phyloP scores from a whole-genome alignment of 192 early-diverging fungal species.

The Gigaspora rosea region DNA sequence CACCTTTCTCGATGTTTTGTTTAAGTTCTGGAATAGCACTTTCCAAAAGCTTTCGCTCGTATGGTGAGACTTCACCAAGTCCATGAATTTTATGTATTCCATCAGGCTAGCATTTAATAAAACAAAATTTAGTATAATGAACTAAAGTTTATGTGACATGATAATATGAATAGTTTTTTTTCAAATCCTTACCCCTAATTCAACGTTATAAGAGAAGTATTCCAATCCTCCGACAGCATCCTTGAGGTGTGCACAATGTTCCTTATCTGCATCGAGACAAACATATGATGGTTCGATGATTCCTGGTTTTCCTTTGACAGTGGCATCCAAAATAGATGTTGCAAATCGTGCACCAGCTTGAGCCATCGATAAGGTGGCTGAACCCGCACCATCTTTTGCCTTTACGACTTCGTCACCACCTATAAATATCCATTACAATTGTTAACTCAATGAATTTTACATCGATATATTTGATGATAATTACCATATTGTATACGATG shows the following conservation, averaged over 20 bases:
- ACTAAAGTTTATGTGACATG: too few species aligned
- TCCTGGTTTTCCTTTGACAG: slow-evolving; percentile 73
- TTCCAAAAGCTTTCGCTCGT: slow-evolving; percentile 84
- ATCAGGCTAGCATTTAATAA: slow-evolving; percentile 43
- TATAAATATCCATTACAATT: background rate
- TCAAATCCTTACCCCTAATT: slow-evolving; percentile 58
- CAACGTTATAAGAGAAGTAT: slow-evolving; percentile 79
- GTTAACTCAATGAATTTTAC: background rate
- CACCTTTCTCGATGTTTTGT: slow-evolving; percentile 91
- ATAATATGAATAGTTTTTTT: too few species aligned
- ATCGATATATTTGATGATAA: background rate
- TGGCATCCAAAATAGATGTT: slow-evolving; percentile 82
- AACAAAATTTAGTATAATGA: background rate
- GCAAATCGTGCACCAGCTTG: slow-evolving; percentile 90
- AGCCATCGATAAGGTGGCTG: slow-evolving; percentile 90
- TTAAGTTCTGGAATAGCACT: slow-evolving; percentile 88
- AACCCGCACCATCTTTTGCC: slow-evolving; percentile 96
- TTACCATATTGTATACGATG: slow-evolving; percentile 93
- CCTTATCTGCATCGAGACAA: slow-evolving; percentile 62
- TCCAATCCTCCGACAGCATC: slow-evolving; percentile 49
- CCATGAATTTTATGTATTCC: slow-evolving; percentile 89
- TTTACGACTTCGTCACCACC: slow-evolving; percentile 99
- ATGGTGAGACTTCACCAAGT: slow-evolving; percentile 70
- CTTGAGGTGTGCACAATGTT: slow-evolving; percentile 22
- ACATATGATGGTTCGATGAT: slow-evolving; percentile 91